phyloP scores from a whole-genome alignment of 352 stramenopile genomes.

The Pythium aristosporum region DNA sequence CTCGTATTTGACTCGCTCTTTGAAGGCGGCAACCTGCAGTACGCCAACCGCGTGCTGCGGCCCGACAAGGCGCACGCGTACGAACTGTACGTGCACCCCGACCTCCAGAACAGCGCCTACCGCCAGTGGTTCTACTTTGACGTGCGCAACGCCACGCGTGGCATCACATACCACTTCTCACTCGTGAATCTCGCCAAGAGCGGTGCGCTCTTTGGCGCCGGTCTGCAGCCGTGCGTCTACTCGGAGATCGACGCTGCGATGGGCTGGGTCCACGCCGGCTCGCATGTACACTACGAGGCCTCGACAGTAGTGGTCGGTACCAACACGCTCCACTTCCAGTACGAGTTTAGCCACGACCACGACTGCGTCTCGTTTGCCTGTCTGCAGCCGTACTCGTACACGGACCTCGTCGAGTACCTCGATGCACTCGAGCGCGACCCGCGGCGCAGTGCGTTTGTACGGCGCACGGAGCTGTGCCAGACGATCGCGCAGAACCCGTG shows the following conservation, averaged over 20 bases:
- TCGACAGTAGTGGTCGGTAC: slow-evolving; percentile 36
- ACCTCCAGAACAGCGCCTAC: slow-evolving; percentile 83
- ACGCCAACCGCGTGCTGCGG: slow-evolving; percentile 59
- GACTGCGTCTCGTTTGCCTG: slow-evolving; percentile 85
- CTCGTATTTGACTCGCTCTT: slow-evolving; percentile 78
- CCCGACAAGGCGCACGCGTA: slow-evolving; percentile 53
- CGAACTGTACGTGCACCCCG: slow-evolving; percentile 67
- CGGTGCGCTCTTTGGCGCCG: slow-evolving; percentile 75
- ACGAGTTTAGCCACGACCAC: slow-evolving; percentile 59
- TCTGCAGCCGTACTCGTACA: slow-evolving; percentile 88
- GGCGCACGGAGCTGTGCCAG: slow-evolving; percentile 76
- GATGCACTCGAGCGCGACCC: slow-evolving; percentile 55
- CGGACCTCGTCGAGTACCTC: slow-evolving; percentile 75
- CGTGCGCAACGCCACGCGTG: slow-evolving; percentile 55
- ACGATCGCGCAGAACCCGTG: slow-evolving; percentile 84
- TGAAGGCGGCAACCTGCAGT: slow-evolving; percentile 68
- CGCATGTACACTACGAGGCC: slow-evolving; percentile 61
- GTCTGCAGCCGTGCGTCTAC: slow-evolving; percentile 82
- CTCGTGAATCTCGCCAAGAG: slow-evolving; percentile 84
- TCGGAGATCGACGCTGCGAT: slow-evolving; percentile 48
- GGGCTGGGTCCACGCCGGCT: slow-evolving; percentile 65
- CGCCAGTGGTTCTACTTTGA: slow-evolving; percentile 92
- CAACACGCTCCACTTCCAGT: slow-evolving; percentile 72
- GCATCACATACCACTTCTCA: slow-evolving; percentile 63
- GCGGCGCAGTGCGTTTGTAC: slow-evolving; percentile 38